Evolutionary conservation across 345 rosid species (phyloP).

Genomic region (Melaleuca quinquenervia): DNA sequence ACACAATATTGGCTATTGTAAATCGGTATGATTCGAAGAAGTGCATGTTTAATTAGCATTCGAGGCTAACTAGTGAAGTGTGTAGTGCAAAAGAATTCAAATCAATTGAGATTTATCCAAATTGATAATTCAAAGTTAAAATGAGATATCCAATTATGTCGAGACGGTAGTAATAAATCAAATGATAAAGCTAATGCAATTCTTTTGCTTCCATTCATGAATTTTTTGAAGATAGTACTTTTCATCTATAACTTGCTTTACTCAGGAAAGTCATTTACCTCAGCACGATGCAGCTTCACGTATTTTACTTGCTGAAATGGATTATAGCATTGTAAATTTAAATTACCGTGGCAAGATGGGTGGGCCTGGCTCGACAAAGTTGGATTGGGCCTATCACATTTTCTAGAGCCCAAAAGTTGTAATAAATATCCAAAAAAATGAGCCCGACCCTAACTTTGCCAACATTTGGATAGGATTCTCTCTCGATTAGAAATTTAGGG

Average conservation of each 20-base stretch:
- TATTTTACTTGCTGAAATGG: background rate
- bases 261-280: background rate
- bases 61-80: background rate
- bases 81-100: background rate
- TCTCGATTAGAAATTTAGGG: background rate
- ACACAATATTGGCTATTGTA: background rate
- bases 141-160: background rate
- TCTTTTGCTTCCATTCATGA: background rate
- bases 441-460: background rate
- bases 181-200: background rate
- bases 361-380: background rate
- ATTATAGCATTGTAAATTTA: background rate
- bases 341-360: background rate
- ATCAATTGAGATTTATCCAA: background rate
- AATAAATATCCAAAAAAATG: background rate
- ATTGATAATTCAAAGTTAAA: background rate
- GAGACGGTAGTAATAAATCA: background rate
- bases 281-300: background rate
- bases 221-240: background rate
- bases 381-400: background rate
- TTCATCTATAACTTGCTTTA: background rate
- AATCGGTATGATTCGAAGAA: too few species aligned
- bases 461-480: background rate
- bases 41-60: background rate
- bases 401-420: background rate